Evolutionary conservation across 352 stramenopile species (phyloP), one percentile per base, ranked within the genome.

Genomic region (Lagenidium giganteum): DNA sequence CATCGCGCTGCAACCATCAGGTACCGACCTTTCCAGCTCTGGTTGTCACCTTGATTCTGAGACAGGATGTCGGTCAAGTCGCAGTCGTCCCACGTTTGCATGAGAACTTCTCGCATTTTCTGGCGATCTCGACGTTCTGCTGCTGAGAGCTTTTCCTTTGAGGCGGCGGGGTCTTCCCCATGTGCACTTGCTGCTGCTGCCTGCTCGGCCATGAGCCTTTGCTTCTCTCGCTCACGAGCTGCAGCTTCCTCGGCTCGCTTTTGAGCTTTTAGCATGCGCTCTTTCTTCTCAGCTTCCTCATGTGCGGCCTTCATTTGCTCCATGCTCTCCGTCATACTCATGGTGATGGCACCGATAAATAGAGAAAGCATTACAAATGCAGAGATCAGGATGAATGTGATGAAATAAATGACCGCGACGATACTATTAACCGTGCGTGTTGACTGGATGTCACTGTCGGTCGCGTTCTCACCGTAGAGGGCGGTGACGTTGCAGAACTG

Each of bases 321-420:
- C 83, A 95, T 94, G 27, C 75, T 91, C 48, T 94, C 60, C 8
- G 82, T 93, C 83, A 95, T 95, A 35, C 68, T 85, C 83, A 95
- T 94, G 6, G 83, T 95, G 39, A 95, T 90, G 37, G 83, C 80
- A 70, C 83, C 83, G 44, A 95, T 91, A 46, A 95, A 94, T 36
- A 95, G 79, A 31, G 74, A 91, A 23, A 95, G 76, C 82, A 94
- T 94, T 37, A 95, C 83, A 20, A 95, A 87, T 8, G 83, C 79
- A 1, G 83, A 92, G 25, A 95, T 74, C 28, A 95, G 47, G 37
- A 95, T 84, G 46, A 94, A 95, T n/a, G 73, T 89, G 48, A 95
- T 70, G 39, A 88, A 95, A 40, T 92, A 95, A 5, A 88, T 43
- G 4, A 67, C 55, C 4, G 72, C 74, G 25, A 85, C 55, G 36